These are phyloP conservation scores for Hansenula lynferdii DNA, from an alignment of 1,139 yeast genomes.

Conservation along the genomic window DNA sequence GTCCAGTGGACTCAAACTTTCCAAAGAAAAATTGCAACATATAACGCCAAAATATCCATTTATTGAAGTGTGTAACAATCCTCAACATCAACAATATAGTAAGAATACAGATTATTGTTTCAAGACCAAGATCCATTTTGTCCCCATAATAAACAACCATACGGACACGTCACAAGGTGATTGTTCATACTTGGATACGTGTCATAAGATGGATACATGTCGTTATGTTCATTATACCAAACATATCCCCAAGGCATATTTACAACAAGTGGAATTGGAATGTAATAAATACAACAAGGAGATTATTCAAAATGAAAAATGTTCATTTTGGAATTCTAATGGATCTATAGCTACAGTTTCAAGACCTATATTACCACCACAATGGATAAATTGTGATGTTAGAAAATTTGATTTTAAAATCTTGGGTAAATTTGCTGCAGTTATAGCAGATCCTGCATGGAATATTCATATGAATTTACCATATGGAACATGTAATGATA, in stretches of 20 bases:
- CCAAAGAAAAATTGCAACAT: slow-evolving; percentile 36
- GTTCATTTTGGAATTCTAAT: slow-evolving; percentile 50
- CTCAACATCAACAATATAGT: slow-evolving; percentile 35
- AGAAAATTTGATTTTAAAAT: slow-evolving; percentile 60
- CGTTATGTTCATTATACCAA: slow-evolving; percentile 78
- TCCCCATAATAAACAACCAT: slow-evolving; percentile 51
- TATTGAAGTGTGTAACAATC: slow-evolving; percentile 47
- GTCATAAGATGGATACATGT: slow-evolving; percentile 80
- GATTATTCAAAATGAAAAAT: slow-evolving; percentile 24
- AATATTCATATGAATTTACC: slow-evolving; percentile 81
- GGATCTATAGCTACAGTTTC: slow-evolving; percentile 37
- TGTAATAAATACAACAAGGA: slow-evolving; percentile 25
- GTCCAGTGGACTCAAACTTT: slow-evolving; percentile 28
- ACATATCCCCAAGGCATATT: slow-evolving; percentile 38
- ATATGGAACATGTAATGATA: slow-evolving; percentile 71
- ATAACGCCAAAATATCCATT: slow-evolving; percentile 39
- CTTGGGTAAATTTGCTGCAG: slow-evolving; percentile 81
- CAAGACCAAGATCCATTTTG: slow-evolving; percentile 48
- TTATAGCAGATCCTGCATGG: slow-evolving; percentile 92
- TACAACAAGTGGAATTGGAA: slow-evolving; percentile 13
- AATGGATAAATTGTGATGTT: slow-evolving; percentile 86
- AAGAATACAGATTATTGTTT: slow-evolving; percentile 35
- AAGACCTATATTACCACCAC: slow-evolving; percentile 47
- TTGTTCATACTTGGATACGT: slow-evolving; percentile 90
- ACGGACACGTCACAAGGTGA: slow-evolving; percentile 80